Evolutionary conservation across 208 protist genomes (phyloP).

Genomic region (Crithidia bombi): DNA sequence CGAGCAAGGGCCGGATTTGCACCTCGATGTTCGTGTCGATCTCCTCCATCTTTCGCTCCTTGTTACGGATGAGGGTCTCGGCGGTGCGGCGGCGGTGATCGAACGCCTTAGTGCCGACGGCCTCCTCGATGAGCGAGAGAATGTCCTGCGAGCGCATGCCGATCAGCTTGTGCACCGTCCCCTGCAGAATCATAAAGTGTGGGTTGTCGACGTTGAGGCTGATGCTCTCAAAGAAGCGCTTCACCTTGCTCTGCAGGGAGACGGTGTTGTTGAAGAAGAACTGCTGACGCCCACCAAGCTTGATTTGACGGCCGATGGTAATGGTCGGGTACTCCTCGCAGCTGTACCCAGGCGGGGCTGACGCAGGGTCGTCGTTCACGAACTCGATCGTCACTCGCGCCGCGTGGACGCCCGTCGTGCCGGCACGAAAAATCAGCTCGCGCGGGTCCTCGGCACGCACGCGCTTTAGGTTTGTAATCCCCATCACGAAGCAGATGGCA

Average conservation of each 20-base stretch:
- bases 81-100: slow-evolving; percentile 98
- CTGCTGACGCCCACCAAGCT: slow-evolving; percentile 97
- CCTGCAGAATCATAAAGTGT: slow-evolving; percentile 99
- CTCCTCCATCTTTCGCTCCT: slow-evolving; percentile 99
- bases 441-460: slow-evolving; percentile 96
- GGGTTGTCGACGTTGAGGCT: slow-evolving; percentile 99
- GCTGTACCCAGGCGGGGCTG: slow-evolving; percentile 98
- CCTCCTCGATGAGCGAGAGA: slow-evolving; percentile 99
- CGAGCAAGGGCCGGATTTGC: slow-evolving; percentile 88
- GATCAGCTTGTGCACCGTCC: slow-evolving; percentile 99
- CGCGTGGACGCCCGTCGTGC: slow-evolving; percentile 99
- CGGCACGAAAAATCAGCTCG: slow-evolving; percentile 99
- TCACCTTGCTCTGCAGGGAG: slow-evolving; percentile 96
- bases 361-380: slow-evolving; percentile 96
- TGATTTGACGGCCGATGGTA: slow-evolving; percentile 97
- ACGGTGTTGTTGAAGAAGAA: slow-evolving; percentile 99
- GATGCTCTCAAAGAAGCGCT: slow-evolving; percentile 99
- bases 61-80: slow-evolving; percentile 98
- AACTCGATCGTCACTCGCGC: slow-evolving; percentile 99
- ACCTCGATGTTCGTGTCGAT: slow-evolving; percentile 93
- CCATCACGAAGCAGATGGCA: slow-evolving; percentile 99
- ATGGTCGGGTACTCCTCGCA: slow-evolving; percentile 95
- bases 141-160: slow-evolving; percentile 99
- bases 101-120: slow-evolving; percentile 99
- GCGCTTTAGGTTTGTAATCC: slow-evolving; percentile 98